Base-by-base conservation (phyloP, 176 grass and related monocot species). In the Chloris gayana region DNA sequence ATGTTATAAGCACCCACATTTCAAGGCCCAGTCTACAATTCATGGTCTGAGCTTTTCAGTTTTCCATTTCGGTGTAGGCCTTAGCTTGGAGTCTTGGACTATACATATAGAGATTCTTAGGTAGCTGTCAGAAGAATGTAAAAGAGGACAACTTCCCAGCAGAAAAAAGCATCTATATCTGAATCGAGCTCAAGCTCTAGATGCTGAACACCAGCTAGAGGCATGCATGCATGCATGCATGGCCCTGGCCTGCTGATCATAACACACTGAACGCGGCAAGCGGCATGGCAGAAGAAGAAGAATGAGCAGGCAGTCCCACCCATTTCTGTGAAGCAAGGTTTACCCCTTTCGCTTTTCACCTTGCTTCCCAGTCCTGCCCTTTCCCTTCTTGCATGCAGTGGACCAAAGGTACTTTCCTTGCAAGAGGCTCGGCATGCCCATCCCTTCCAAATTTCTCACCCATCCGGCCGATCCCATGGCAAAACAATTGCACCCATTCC, bases 121-220 rank as follows among this genome's bases (percentile, higher is more conserved):
- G 34, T 57, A 53, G 47, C 32, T 56, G 25, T 30, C 32, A 73
- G 50, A 73, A 56, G 57, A 33, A 65, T 61, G 19, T 47, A 24
- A 57, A 76, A 74, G 67, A 81, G 62, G 65, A 79, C 21, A 64
- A 19, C 25, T 69, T 38, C 11, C 33, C 64, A 13, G 56, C 66
- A 24, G 71, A 71, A 85, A 71, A 85, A 76, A 72, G 72, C 44
- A 74, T 81, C 7, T 80, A 83, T 80, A 83, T 58, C 69, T 39
- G 39, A 84, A 66, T 79, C 70, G 56, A 84, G 62, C 51, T 45
- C 67, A 61, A 74, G 42, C 70, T 29, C 42, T 72, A 79, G 22
- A 30, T 30, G 65, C 27, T 22, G 33, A 50, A 38, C 41, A 74
- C 10, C 70, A 33, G 29, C 25, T 33, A 65, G 63, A 67, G 17